Evolutionary conservation across 2,329 filamentous ascomycete genomes (phyloP).

Genomic region (Fusarium compactum): DNA sequence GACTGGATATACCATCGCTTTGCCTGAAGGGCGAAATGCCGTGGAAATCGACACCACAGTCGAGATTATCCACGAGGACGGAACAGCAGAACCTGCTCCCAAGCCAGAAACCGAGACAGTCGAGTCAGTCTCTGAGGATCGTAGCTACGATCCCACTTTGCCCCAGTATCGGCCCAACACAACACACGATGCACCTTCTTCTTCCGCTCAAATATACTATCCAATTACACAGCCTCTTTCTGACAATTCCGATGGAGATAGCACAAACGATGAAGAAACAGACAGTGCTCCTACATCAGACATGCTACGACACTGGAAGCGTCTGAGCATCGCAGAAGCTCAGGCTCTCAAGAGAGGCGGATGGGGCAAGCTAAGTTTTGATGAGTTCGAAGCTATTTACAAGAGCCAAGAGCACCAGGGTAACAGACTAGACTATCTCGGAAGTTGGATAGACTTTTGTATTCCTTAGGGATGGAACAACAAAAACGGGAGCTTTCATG

Average conservation of each 20-base stretch:
- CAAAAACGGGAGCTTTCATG: not conserved
- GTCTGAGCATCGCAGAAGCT: constrained; percentile 73
- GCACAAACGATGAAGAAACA: constrained; percentile 22
- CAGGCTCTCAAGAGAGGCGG: constrained; percentile 80
- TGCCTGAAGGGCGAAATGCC: constrained; percentile 48
- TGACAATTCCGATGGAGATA: constrained; percentile 4
- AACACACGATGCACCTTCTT: constrained; percentile 38
- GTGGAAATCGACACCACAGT: constrained; percentile 50
- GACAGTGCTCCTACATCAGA: constrained; percentile 44
- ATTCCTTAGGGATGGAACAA: constrained; percentile 62
- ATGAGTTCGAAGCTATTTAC: constrained; percentile 84
- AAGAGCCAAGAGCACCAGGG: constrained; percentile 72
- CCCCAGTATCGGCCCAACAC: constrained; percentile 76
- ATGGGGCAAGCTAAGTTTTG: constrained; percentile 79
- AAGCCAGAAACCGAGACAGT: constrained; percentile 35
- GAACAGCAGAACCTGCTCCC: constrained; percentile 24
- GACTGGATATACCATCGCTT: constrained; percentile 60
- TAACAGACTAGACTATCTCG: constrained; percentile 81
- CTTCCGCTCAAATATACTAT: constrained; percentile 34
- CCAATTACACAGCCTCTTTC: constrained; percentile 35
- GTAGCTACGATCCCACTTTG: constrained; percentile 70
- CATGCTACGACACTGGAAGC: constrained; percentile 63
- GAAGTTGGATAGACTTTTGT: constrained; percentile 90
- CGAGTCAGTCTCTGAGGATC: constrained; percentile 42
- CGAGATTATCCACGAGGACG: constrained; percentile 43